These are phyloP conservation scores for Cordia subcordata DNA, from an alignment of 257 asterid genomes.

Conservation along the genomic window DNA sequence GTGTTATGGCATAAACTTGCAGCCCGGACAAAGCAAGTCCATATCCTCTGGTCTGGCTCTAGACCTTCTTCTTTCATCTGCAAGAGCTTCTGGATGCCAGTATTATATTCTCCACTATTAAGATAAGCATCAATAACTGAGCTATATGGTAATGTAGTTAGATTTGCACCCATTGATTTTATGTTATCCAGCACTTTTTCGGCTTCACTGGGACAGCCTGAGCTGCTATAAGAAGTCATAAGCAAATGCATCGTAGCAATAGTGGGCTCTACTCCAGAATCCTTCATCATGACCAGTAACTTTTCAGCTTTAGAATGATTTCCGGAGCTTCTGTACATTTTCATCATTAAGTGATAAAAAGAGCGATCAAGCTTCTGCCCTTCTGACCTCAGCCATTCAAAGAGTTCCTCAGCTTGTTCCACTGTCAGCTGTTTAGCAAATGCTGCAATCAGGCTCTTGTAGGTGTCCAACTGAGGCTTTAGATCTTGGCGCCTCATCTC, in stretches of 20 bases:
- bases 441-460: conserved; percentile 90
- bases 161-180: conserved; percentile 46
- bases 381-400: conserved; percentile 50
- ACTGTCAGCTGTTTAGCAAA: conserved; percentile 69
- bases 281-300: conserved; percentile 69
- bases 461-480: conserved; percentile 59
- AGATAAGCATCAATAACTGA: conserved; percentile 91
- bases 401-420: conserved; percentile 86
- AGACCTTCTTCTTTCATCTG: conserved; percentile 73
- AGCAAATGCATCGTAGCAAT: conserved; percentile 92
- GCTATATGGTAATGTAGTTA: conserved; percentile 70
- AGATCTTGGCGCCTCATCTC: conserved; percentile 62
- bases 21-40: conserved; percentile 86
- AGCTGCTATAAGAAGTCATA: conserved; percentile 90
- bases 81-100: conserved; percentile 63
- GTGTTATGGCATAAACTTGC: conserved; percentile 62
- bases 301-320: conserved; percentile 73
- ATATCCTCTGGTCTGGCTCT: conserved; percentile 78
- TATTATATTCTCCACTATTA: conserved; percentile 61
- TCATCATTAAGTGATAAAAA: conserved; percentile 95
- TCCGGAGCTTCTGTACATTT: conserved; percentile 74
- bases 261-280: conserved; percentile 80
- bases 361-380: conserved; percentile 68
- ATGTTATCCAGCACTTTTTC: conserved; percentile 73
- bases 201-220: conserved; percentile 91